Base-by-base conservation (phyloP, 345 rosid species). In the Theobroma cacao region DNA sequence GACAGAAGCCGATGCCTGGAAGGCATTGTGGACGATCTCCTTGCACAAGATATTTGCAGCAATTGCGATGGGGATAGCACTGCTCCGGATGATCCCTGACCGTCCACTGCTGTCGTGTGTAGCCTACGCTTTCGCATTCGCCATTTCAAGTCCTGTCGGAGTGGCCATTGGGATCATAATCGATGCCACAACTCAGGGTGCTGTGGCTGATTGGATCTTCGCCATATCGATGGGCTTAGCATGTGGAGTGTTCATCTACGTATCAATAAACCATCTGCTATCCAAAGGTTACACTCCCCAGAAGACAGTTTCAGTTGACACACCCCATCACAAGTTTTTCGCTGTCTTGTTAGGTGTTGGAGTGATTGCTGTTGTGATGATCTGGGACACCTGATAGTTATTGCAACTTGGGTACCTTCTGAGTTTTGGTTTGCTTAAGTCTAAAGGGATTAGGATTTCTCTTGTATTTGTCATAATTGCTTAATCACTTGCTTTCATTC, bases 31-130 rank as follows among this genome's bases (percentile, higher is more conserved):
- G 94, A 92, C 97, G 2, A 89, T 92, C 77, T 77, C 78, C 8
- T 79, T 91, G 72, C 91, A 90, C 88, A 90, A 88, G 88, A 78
- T 92, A 76, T 91, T 92, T 77, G 98, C 98, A 47, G 97, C 97
- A 0, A 79, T 92, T 18, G 94, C 97, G 11, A 92, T 92, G 96
- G 98, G 97, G 15, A 94, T 92, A 53, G 91, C 96, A 65, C 91
- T 92, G 14, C 94, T 91, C 2, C 88, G 94, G 20, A 92, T 83
- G 88, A 85, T 91, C 64, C 98, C 93, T 0, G 80, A 88, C 40
- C 93, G 96, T 56, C 94, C 97, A 31, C 71, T 91, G 22, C 36
- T 89, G 11, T 91, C 94, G 0, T 74, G 92, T 1, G 61, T 73
- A 31, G 87, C 87, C 7, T 94, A 94, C 11, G 91, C 94, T 1